Base-by-base conservation (phyloP, 2,329 filamentous ascomycete species). In the Sphaerulina populicola region DNA sequence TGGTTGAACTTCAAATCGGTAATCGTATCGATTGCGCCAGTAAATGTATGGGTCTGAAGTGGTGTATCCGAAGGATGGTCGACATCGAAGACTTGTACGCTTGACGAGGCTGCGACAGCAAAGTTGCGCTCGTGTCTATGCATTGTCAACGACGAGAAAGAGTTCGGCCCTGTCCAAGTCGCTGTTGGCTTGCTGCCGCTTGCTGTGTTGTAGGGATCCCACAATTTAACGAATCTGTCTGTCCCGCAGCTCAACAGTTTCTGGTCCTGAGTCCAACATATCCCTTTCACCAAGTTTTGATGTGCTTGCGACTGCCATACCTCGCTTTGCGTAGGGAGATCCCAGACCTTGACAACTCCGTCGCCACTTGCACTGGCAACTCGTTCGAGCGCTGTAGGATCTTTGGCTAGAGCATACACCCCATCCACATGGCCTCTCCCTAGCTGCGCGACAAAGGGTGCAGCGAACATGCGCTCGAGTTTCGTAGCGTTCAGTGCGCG, bases 271-370 rank as follows among this genome's bases (percentile, higher is more conserved):
- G 89, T 95, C 86, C 91, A 98, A 61, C 83, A 85, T 66, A 96
- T 77, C 11, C 86, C 86, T 74, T 94, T 95, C 60, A 97, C 88
- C 40, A 96, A 84, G 61, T 94, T 94, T 62, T 95, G 87, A 67
- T 98, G 94, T 21, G 89, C 91, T 57, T 85, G 81, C 2, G 79
- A 78, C 62, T 86, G 78, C 83, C 86, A 91, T 43, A 84, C 77
- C 66, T 93, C 85, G 27, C 85, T 81, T 51, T 80, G 75, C 55
- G 76, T 83, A 7, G 82, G 79, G 60, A 93, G 72, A 69, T 94
- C 85, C 89, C 89, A 94, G 31, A 93, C 85, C 71, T 98, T 98
- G 52, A 98, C 80, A 8, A 96, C 82, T 58, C 93, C 91, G 69
- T 98, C 93, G 57, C 90, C 90, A 60, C 85, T 88, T 39, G 87